phyloP scores from a whole-genome alignment of 139 green algal genomes.

The Pseudopediastrum boryanum region DNA sequence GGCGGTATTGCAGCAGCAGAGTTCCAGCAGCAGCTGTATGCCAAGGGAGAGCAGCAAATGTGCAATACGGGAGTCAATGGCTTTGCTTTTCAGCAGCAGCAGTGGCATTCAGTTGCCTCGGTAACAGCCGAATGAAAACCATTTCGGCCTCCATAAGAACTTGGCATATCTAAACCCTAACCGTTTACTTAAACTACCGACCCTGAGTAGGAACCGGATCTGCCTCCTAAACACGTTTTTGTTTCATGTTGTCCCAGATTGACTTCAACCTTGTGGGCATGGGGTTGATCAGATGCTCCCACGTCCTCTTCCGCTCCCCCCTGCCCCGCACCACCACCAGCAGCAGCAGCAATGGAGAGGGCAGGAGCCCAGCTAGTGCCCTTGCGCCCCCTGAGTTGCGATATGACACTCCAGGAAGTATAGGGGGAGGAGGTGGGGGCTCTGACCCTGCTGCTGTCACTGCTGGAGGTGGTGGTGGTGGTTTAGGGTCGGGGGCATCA shows the following conservation, averaged over 20 bases:
- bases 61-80: background rate
- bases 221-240: conserved; percentile 6
- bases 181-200: too few species aligned
- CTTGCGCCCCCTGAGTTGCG: background rate
- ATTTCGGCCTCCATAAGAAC: background rate
- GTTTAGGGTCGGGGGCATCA: too few species aligned
- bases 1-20: too few species aligned
- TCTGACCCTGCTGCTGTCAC: background rate
- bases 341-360: conserved; percentile 11
- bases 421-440: background rate
- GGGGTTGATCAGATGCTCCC: conserved; percentile 67
- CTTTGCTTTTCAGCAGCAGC: background rate
- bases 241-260: conserved; percentile 60
- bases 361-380: too few species aligned
- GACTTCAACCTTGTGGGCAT: conserved; percentile 95
- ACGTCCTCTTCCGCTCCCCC: conserved; percentile 64
- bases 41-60: too few species aligned
- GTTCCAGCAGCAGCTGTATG: too few species aligned
- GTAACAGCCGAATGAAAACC: background rate
- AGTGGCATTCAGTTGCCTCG: background rate
- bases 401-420: background rate
- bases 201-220: too few species aligned
- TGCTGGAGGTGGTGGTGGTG: too few species aligned
- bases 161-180: background rate
- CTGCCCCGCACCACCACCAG: conserved; percentile 35